Evolutionary conservation across 2,329 filamentous ascomycete species (phyloP).

Genomic region (Massarina eburnea): DNA sequence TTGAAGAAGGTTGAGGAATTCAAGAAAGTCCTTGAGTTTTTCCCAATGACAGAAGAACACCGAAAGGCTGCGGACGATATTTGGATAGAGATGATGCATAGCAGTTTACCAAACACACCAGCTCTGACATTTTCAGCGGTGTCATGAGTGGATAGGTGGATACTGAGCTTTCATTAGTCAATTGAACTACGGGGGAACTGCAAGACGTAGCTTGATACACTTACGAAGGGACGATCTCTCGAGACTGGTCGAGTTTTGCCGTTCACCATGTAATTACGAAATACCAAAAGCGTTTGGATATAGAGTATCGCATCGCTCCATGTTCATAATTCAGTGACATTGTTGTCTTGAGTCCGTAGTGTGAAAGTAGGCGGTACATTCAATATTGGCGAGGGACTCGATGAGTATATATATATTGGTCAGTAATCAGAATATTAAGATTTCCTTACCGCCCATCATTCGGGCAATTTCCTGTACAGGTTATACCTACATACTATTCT

Average conservation of each 20-base stretch:
- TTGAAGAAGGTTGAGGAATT: conserved; percentile 19
- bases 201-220: too few relatives aligned
- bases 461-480: not conserved
- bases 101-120: conserved; percentile 2
- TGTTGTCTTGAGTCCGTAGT: too few relatives aligned
- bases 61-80: conserved; percentile 4
- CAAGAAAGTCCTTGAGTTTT: conserved; percentile 17
- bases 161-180: not conserved
- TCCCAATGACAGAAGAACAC: conserved; percentile 16
- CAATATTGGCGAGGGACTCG: too few relatives aligned
- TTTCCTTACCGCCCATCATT: not conserved
- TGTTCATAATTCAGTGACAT: too few relatives aligned
- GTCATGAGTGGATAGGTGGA: not conserved
- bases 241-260: too few relatives aligned
- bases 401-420: not conserved
- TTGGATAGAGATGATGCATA: conserved; percentile 18
- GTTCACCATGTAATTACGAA: too few relatives aligned
- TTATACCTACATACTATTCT: not conserved
- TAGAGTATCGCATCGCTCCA: too few relatives aligned
- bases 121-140: conserved; percentile 3
- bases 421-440: too few relatives aligned
- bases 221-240: too few relatives aligned
- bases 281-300: too few relatives aligned
- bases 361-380: too few relatives aligned
- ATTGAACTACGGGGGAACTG: not conserved